Percentiles rank a stretch among this genome's conserved stretches.
These are phyloP conservation scores for Stropharia rugosoannulata DNA, from an alignment of 768 basidiomycete species.

Conservation along the genomic window DNA sequence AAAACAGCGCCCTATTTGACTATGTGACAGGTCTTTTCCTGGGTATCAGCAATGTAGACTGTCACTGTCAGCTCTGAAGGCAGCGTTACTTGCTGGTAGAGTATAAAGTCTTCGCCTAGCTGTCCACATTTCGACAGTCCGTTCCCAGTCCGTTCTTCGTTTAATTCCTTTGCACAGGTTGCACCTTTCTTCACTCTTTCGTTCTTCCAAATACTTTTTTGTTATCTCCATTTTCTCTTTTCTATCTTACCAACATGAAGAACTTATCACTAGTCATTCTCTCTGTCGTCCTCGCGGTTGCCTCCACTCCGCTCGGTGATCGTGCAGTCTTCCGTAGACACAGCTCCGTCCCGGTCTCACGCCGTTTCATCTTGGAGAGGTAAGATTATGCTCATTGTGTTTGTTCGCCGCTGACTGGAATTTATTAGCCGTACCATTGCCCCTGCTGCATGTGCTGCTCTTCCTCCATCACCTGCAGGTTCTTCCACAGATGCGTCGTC, in stretches of 20 bases:
- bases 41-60: conserved; percentile 6
- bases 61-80: conserved; percentile 12
- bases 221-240: conserved; percentile 10
- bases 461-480: conserved; percentile 3
- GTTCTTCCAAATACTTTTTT: conserved; percentile 14
- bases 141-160: conserved; percentile 20
- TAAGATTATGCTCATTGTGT: conserved; percentile 11
- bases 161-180: conserved; percentile 31
- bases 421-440: conserved; percentile 27
- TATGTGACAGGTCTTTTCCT: conserved; percentile 19
- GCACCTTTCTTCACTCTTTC: conserved; percentile 30
- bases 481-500: conserved; percentile 19
- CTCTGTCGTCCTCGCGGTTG: conserved; percentile 25
- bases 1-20: conserved; percentile 15
- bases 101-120: conserved; percentile 16
- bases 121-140: conserved; percentile 13
- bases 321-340: conserved; percentile 32
- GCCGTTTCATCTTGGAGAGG: conserved; percentile 34
- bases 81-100: background rate
- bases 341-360: conserved; percentile 25
- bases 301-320: conserved; percentile 32
- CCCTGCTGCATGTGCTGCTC: conserved; percentile 30
- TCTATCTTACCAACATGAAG: conserved; percentile 28
- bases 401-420: background rate
- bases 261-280: conserved; percentile 26